A percentile compares a stretch with the other conserved stretches of the same genome.
Conservation (phyloP, 768 basidiomycete genomes). For the Rossbeevera mucosa region DNA sequence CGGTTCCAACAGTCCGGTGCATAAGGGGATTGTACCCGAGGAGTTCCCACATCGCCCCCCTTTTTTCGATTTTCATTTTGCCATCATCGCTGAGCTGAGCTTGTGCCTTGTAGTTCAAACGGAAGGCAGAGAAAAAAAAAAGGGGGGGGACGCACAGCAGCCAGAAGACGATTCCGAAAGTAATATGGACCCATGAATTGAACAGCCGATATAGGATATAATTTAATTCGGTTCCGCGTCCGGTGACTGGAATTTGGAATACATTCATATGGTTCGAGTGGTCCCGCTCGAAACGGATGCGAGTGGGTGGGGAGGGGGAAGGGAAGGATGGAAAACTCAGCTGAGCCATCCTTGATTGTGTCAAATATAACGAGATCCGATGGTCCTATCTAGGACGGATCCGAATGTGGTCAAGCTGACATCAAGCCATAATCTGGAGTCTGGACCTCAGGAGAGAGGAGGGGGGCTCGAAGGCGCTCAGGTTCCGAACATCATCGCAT, state of each 20-base stretch:
- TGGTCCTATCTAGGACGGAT: constrained; percentile 14
- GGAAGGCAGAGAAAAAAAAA: not conserved
- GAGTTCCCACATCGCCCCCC: not conserved
- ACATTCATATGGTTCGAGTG: not conserved
- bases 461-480: not conserved
- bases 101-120: constrained; percentile 6
- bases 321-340: constrained; percentile 4
- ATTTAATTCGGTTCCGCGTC: constrained; percentile 7
- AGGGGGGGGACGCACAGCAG: not conserved
- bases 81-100: not conserved
- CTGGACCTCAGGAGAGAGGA: constrained; percentile 8
- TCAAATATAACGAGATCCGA: constrained; percentile 10
- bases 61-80: not conserved
- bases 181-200: not conserved
- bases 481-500: constrained; percentile 1
- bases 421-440: constrained; percentile 6
- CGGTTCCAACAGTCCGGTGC: not conserved
- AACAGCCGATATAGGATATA: constrained; percentile 3
- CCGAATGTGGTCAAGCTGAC: constrained; percentile 13
- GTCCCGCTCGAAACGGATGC: constrained; percentile 22
- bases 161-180: not conserved
- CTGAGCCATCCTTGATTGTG: constrained; percentile 8
- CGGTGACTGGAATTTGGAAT: constrained; percentile 9
- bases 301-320: not conserved
- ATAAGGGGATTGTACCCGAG: not conserved